Percentiles rank a stretch among this genome's conserved stretches.
These are phyloP conservation scores for Nothomitra cinnamomea DNA, from an alignment of 2,329 filamentous ascomycete species.

Conservation along the genomic window DNA sequence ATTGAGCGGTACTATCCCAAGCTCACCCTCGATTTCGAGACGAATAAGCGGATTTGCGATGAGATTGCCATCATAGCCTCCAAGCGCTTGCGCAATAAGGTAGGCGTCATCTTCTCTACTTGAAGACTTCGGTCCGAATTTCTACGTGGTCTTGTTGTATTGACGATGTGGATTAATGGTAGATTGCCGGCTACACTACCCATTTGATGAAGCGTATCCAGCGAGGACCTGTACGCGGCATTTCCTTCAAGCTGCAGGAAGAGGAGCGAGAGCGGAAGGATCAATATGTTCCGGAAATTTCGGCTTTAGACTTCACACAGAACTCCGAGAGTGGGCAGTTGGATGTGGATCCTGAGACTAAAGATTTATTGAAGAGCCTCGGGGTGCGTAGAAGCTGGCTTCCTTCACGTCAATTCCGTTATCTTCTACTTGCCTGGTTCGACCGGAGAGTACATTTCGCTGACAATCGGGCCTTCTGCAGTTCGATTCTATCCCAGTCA, in stretches of 20 bases:
- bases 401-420: too few relatives aligned
- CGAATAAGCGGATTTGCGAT: conserved; percentile 99
- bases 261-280: conserved; percentile 99
- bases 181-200: conserved; percentile 98
- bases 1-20: conserved; percentile 98
- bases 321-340: conserved; percentile 84
- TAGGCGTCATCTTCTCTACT: conserved; percentile 24
- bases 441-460: too few relatives aligned
- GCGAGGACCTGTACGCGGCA: conserved; percentile 96
- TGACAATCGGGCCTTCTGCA: too few relatives aligned
- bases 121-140: not conserved
- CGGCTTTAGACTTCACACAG: conserved; percentile 94
- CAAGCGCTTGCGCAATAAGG: conserved; percentile 99
- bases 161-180: conserved; percentile 1
- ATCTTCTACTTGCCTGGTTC: not conserved
- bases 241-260: conserved; percentile 99
- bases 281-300: conserved; percentile 98
- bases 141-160: not conserved
- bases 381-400: conserved; percentile 61
- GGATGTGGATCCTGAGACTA: conserved; percentile 93
- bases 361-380: conserved; percentile 96
- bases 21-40: conserved; percentile 99
- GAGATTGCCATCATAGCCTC: conserved; percentile 98
- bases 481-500: conserved; percentile 97
- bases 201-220: conserved; percentile 99